Evolutionary conservation across 192 early-diverging fungal genomes (phyloP).

Genomic region (Piromyces finnis): DNA sequence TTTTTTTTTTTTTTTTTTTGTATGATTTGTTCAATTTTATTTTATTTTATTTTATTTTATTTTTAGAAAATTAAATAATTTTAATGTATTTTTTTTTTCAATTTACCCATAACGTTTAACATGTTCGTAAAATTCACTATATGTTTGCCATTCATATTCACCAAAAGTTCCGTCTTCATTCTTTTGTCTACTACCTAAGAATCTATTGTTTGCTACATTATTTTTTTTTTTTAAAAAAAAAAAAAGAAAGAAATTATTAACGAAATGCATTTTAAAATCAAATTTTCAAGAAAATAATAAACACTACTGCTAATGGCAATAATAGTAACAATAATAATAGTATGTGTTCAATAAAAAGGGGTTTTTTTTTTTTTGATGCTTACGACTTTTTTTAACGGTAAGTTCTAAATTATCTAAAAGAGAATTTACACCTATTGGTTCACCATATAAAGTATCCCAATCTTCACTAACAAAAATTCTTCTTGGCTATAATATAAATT

Average conservation of each 20-base stretch:
- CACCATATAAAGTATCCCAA: background rate
- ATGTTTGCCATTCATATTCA: background rate
- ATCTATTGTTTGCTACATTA: background rate
- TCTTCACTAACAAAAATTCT: background rate
- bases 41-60: no score
- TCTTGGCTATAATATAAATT: background rate
- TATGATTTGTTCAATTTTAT: no score
- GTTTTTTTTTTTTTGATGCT: no score
- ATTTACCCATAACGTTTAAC: background rate
- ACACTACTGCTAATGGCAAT: no score
- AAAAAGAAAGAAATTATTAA: no score
- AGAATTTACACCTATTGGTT: background rate
- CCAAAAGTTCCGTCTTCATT: background rate
- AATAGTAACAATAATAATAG: no score
- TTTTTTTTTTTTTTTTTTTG: no score
- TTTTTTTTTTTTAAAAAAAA: no score
- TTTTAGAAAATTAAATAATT: no score
- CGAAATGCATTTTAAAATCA: no score
- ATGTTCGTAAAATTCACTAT: background rate
- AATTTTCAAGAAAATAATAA: no score
- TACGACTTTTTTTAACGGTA: background rate
- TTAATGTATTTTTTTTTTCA: slow-evolving; percentile 9
- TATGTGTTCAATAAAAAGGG: no score
- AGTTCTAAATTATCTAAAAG: background rate
- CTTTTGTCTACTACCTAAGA: background rate